Evolutionary conservation across 768 basidiomycete genomes (phyloP).

Genomic region (Auricularia cornea): DNA sequence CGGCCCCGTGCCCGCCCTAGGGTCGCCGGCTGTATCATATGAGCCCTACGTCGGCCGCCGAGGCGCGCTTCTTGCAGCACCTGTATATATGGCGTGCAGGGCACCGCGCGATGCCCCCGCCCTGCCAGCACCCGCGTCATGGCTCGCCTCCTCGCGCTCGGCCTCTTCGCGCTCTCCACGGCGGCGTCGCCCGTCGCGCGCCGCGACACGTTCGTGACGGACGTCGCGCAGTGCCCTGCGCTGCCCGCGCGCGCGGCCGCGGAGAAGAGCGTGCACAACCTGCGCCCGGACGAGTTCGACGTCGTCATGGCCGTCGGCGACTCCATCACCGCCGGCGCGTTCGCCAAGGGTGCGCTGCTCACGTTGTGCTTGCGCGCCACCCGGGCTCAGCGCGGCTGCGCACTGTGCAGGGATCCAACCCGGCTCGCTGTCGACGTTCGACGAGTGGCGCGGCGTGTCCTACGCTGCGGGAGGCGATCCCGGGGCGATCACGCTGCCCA

Average conservation of each 20-base stretch:
- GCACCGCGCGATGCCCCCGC: no score
- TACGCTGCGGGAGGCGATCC: conserved; percentile 15
- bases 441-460: conserved; percentile 15
- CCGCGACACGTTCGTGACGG: background rate
- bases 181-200: background rate
- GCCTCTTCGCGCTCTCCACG: background rate
- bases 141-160: background rate
- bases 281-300: conserved; percentile 23
- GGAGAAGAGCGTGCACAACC: background rate
- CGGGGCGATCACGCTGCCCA: conserved; percentile 15
- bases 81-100: no score
- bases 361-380: no score
- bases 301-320: conserved; percentile 27
- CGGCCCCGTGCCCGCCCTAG: no score
- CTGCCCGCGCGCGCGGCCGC: background rate
- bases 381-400: no score
- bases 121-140: no score
- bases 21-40: no score
- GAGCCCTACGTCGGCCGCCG: no score
- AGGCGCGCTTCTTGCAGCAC: no score
- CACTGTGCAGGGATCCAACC: conserved; percentile 4
- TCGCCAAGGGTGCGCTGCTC: conserved; percentile 11
- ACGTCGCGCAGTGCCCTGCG: background rate
- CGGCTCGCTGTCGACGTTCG: conserved; percentile 7
- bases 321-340: conserved; percentile 24